Conservation (phyloP, 352 stramenopile genomes). For the Halophytophthora polymorphica region DNA sequence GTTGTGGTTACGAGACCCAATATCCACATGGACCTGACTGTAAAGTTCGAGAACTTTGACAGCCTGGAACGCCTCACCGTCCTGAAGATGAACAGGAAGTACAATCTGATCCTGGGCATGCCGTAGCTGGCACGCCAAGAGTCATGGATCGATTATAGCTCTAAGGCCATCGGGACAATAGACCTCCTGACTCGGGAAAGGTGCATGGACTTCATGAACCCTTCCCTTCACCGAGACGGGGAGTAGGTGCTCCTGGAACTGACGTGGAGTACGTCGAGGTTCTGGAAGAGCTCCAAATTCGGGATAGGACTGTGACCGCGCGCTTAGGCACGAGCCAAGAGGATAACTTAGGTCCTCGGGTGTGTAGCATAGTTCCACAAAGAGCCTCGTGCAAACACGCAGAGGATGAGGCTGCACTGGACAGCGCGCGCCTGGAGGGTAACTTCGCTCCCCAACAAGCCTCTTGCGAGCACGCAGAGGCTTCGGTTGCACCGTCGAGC, state of each 20-base stretch:
- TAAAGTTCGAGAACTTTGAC: conserved; percentile 8
- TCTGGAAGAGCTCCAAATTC: neutral
- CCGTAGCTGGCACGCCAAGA: conserved; percentile 13
- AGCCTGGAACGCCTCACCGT: conserved; percentile 5
- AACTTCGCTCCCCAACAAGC: no score
- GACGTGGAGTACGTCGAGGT: neutral
- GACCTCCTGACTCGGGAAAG: neutral
- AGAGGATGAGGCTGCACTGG: no score
- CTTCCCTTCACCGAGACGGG: neutral
- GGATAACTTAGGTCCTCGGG: neutral
- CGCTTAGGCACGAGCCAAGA: neutral
- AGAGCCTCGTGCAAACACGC: no score
- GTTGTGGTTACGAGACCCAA: conserved; percentile 2
- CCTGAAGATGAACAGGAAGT: conserved; percentile 13
- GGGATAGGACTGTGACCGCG: neutral
- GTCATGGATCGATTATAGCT: conserved; percentile 15
- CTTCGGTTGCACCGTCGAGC: no score
- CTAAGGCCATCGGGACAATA: conserved; percentile 6
- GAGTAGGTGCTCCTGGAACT: neutral
- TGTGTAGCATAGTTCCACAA: neutral
- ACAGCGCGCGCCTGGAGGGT: no score
- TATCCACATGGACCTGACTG: conserved; percentile 5
- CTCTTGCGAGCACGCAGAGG: no score
- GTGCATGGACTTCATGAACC: conserved; percentile 9
- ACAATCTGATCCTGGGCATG: conserved; percentile 22